Percentiles rank a stretch among this genome's conserved stretches.
phyloP scores from a whole-genome alignment of 1,284 basidiomycete species.

The Entoloma clypeatum region DNA sequence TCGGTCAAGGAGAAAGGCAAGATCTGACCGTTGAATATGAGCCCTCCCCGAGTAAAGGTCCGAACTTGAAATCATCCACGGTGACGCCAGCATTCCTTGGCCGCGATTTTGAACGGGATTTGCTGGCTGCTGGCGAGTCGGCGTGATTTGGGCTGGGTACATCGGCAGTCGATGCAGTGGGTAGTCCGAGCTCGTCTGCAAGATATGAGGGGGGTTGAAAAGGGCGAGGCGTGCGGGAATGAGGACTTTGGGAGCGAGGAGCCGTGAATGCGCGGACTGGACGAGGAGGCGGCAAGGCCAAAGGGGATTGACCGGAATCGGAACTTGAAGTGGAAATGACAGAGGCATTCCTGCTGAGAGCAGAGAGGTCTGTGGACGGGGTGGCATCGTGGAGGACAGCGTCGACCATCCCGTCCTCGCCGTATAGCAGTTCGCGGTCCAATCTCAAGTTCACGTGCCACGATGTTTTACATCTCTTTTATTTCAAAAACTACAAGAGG shows the following conservation, averaged over 20 bases:
- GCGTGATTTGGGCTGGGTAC: too few relatives aligned
- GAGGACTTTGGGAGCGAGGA: slow-evolving; percentile 54
- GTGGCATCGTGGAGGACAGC: too few relatives aligned
- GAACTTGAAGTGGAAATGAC: slow-evolving; percentile 67
- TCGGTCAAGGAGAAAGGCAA: slow-evolving; percentile 34
- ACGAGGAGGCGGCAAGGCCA: slow-evolving; percentile 40
- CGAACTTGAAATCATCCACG: slow-evolving; percentile 65
- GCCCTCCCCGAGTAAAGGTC: slow-evolving; percentile 67
- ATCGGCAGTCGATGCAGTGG: slow-evolving; percentile 21
- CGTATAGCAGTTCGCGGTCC: too few relatives aligned
- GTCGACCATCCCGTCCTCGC: too few relatives aligned
- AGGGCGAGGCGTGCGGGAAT: slow-evolving; percentile 42
- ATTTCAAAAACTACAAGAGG: too few relatives aligned
- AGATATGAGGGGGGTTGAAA: slow-evolving; percentile 55
- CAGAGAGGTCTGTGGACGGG: slow-evolving; percentile 44
- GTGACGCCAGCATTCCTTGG: slow-evolving; percentile 44
- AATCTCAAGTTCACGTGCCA: too few relatives aligned
- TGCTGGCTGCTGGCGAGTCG: slow-evolving; percentile 26
- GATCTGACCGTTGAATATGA: slow-evolving; percentile 75
- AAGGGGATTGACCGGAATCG: slow-evolving; percentile 41
- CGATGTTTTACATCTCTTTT: too few relatives aligned
- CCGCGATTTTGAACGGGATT: slow-evolving; percentile 33
- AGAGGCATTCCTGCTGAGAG: slow-evolving; percentile 71
- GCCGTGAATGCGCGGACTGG: slow-evolving; percentile 63
- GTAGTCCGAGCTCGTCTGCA: slow-evolving; percentile 49